Conservation (phyloP, 805 yeast genomes). For the Nakazawaea peltata region DNA sequence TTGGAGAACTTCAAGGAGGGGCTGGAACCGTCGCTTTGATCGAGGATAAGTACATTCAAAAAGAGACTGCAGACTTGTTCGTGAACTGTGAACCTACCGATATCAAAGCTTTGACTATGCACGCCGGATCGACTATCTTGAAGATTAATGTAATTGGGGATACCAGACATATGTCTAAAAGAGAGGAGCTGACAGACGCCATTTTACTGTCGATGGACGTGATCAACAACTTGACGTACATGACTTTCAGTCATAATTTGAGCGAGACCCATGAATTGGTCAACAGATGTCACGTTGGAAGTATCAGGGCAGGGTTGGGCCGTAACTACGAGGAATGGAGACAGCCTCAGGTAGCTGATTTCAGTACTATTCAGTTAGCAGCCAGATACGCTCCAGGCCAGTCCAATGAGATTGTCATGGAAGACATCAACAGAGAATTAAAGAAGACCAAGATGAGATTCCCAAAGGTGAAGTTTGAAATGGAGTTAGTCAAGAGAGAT, state of each 20-base stretch:
- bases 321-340: conserved; percentile 22
- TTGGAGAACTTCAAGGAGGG: conserved; percentile 23
- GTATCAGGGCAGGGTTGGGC: conserved; percentile 23
- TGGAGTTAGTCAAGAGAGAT: conserved; percentile 14
- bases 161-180: conserved; percentile 23
- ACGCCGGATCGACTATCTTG: conserved; percentile 22
- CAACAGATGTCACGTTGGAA: conserved; percentile 23
- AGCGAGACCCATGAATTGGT: conserved; percentile 18
- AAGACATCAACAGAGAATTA: conserved; percentile 17
- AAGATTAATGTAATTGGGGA: conserved; percentile 22
- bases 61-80: conserved; percentile 19
- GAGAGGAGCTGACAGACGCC: conserved; percentile 25
- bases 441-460: conserved; percentile 16
- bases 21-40: conserved; percentile 22
- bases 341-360: conserved; percentile 24
- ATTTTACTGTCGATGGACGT: conserved; percentile 22
- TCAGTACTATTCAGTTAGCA: conserved; percentile 23
- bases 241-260: conserved; percentile 18
- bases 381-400: conserved; percentile 26
- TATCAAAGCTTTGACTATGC: conserved; percentile 21
- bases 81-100: conserved; percentile 25
- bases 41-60: conserved; percentile 16
- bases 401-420: conserved; percentile 16
- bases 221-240: conserved; percentile 17
- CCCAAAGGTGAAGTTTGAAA: conserved; percentile 18